Evolutionary conservation across 306 rosid species (phyloP).

Genomic region (Vigna angularis): DNA sequence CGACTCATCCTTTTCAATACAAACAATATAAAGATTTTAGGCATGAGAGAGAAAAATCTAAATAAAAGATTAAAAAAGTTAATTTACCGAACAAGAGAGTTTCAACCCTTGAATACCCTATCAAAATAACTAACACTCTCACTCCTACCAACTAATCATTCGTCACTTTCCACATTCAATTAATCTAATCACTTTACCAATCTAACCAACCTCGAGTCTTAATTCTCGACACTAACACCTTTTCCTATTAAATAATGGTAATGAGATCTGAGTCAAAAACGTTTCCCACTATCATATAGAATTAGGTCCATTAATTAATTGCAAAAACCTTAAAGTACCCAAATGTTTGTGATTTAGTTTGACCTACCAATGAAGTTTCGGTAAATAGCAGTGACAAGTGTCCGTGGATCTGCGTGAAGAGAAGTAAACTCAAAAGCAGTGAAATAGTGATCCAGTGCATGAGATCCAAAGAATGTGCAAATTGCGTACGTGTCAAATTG

Average conservation of each 20-base stretch:
- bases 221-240: slow-evolving; percentile 10
- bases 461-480: slow-evolving; percentile 50
- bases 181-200: background rate
- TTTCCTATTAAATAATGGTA: slow-evolving; percentile 16
- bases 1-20: too few species aligned
- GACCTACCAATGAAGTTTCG: background rate
- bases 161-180: too few species aligned
- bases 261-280: slow-evolving; percentile 55
- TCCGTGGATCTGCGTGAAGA: slow-evolving; percentile 36
- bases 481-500: slow-evolving; percentile 47
- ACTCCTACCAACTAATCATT: too few species aligned
- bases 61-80: too few species aligned
- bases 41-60: too few species aligned
- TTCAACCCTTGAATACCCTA: too few species aligned
- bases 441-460: background rate
- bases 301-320: slow-evolving; percentile 10
- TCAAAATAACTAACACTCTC: too few species aligned
- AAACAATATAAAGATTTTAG: too few species aligned
- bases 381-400: slow-evolving; percentile 40
- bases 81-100: too few species aligned
- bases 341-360: background rate
- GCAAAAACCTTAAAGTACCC: background rate
- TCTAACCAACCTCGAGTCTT: background rate
- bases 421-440: background rate
- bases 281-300: slow-evolving; percentile 1